Evolutionary conservation across 352 stramenopile genomes (phyloP), one percentile per base, ranked within the genome.

Genomic region (Saprolegnia parasitica): DNA sequence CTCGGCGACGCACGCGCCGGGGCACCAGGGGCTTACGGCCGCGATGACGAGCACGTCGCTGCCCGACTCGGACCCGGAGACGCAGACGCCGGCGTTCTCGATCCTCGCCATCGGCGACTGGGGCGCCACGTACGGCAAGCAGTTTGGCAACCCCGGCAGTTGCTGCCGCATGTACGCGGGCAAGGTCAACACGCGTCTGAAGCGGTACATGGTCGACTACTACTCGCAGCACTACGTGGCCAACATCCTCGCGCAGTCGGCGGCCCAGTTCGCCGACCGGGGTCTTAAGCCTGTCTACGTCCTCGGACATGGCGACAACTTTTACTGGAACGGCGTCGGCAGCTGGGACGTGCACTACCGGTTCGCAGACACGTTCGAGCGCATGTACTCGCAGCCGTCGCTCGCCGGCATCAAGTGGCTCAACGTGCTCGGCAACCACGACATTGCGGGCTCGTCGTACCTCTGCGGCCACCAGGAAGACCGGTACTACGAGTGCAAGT

Each of bases 291-390:
- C 84, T 1, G 83, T 85, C 55, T 81, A 65, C 15, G 77, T 91
- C n/a, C 57, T 91, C 35, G 81, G 84, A 45, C 84, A 91, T 71
- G 84, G 83, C 47, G 84, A 92, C 75, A 92, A 89, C 75, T 92
- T 92, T 58, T 92, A 92, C 76, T 92, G 84, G 84, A 85, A 87
- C 70, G 84, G 84, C 21, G 75, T 92, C 40, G 77, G 68, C 21
- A 72, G 76, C 65, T 70, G 67, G 10, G 83, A 90, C 71, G 80
- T 86, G 0, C 75, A 75, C 39, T 89, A 91, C 71, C 80, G 81
- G 5, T 91, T 91, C 60, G 70, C 78, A 4, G 86, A 82, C 57
- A 81, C 79, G 37, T 90, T 88, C 39, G 84, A 91, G 72, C 66
- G 64, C 56, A 87, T 84, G 73, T 90, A 91, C 75, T 78, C 77